Base-by-base conservation (phyloP, 192 early-diverging fungal genomes). In the Coemansia sp. region DNA sequence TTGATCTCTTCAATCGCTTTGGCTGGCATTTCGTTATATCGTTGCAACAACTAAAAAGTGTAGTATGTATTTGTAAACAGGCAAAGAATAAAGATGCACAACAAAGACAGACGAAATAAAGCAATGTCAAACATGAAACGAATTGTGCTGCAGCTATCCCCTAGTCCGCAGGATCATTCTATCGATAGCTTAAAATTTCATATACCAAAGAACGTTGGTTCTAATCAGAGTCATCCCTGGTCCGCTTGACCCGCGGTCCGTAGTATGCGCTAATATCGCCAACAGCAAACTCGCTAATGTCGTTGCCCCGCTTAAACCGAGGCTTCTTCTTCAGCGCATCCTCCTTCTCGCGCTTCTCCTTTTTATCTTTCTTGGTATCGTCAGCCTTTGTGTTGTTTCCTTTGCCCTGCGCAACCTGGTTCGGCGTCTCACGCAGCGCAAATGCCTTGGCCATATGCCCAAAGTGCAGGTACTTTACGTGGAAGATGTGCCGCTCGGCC, bases 381-480 rank as follows among this genome's bases (percentile, higher is more conserved):
- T 59, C 72, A 0, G 79, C 79, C 56, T 64, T 66, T 19, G 67
- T 51, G 68, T 81, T 81, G 64, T 81, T 81, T 62, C 79, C 79
- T 64, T 81, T 81, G 47, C 73, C 79, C 25, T 54, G 45, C 5
- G 78, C 79, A 15, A 85, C 72, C 70, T 89, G 81, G 19, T 86
- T 87, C 3, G 97, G 97, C 3, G 93, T 89, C 66, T 98, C 97
- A 23, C 94, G 86, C 52, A 99, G 81, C n/a, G 86, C 94, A 88
- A 99, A 99, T 17, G 89, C 84, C 78, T 98, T 98, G 51, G 96
- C 97, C 63, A 96, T 76, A 70, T 99, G 97, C 5, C 97, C 97
- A 59, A 98, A 82, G 78, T 99, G 97, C 66, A 99, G 78, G 61
- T 92, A 92, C 56, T 88, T 88, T 65, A 98, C 83, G 67, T 99